These are phyloP conservation scores for Limnanthes douglasii DNA, from an alignment of 345 rosid genomes.

Conservation along the genomic window DNA sequence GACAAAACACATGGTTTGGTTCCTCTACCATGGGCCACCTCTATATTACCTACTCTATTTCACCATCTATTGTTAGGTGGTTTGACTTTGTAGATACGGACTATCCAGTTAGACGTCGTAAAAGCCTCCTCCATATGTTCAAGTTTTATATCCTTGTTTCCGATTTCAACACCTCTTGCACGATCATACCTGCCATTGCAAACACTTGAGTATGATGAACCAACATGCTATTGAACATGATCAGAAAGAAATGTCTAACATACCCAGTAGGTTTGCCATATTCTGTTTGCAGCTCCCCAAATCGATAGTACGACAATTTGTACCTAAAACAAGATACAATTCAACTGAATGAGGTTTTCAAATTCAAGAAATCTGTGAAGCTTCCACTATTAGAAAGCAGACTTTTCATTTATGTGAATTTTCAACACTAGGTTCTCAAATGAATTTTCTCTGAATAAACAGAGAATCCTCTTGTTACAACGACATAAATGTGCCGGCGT, in stretches of 20 bases:
- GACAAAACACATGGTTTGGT: too few species aligned
- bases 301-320: conserved; percentile 88
- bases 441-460: background rate
- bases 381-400: too few species aligned
- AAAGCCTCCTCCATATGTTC: conserved; percentile 94
- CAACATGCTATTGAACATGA: background rate
- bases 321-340: conserved; percentile 36
- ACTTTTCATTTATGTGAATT: background rate
- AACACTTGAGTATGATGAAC: background rate
- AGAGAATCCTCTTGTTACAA: background rate
- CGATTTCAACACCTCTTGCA: conserved; percentile 95
- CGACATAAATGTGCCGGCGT: too few species aligned
- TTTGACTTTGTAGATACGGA: conserved; percentile 91
- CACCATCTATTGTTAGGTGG: conserved; percentile 93
- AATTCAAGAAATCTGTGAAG: too few species aligned
- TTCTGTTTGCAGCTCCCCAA: conserved; percentile 90
- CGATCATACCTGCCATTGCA: conserved; percentile 61
- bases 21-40: too few species aligned
- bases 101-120: conserved; percentile 96
- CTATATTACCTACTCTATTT: too few species aligned
- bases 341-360: conserved; percentile 5
- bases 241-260: conserved; percentile 9
- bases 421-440: background rate
- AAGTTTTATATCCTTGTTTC: conserved; percentile 86
- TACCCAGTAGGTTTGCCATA: conserved; percentile 94